These are phyloP conservation scores for Daldinia concentrica DNA, from an alignment of 495 filamentous ascomycete species.

Conservation along the genomic window DNA sequence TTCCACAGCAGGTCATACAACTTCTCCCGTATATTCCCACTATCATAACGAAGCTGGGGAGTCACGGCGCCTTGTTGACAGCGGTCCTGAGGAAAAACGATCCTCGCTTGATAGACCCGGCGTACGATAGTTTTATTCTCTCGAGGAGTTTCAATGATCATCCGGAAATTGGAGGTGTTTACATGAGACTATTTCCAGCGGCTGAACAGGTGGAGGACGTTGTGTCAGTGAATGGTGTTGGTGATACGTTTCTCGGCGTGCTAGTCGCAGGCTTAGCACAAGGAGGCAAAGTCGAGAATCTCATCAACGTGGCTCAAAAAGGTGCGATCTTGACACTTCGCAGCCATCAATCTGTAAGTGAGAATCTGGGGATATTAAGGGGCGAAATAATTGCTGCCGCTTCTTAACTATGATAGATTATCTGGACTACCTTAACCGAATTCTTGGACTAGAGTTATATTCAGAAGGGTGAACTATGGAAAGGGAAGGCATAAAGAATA, in stretches of 20 bases:
- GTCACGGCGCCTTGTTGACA: conserved; percentile 79
- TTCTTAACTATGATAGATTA: background rate
- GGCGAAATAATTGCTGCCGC: conserved; percentile 45
- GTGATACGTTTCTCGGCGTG: conserved; percentile 90
- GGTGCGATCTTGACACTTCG: conserved; percentile 80
- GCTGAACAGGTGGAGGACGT: conserved; percentile 73
- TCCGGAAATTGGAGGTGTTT: conserved; percentile 76
- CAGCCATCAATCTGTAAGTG: conserved; percentile 74
- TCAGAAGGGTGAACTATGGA: background rate
- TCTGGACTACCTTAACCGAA: background rate
- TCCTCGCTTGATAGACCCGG: conserved; percentile 65
- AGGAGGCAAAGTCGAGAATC: conserved; percentile 58
- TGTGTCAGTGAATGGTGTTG: conserved; percentile 91
- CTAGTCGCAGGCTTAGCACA: conserved; percentile 71
- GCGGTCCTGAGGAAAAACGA: conserved; percentile 72
- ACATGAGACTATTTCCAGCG: conserved; percentile 81
- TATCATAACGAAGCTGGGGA: conserved; percentile 85
- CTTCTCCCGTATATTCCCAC: conserved; percentile 87
- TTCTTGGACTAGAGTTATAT: background rate
- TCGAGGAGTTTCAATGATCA: conserved; percentile 62
- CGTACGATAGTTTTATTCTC: conserved; percentile 73
- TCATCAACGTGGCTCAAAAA: conserved; percentile 71
- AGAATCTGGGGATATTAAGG: conserved; percentile 51
- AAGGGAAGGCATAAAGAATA: background rate
- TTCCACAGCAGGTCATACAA: conserved; percentile 82